Evolutionary conservation across 2,329 filamentous ascomycete species (phyloP).

Genomic region (Lachnellula occidentalis): DNA sequence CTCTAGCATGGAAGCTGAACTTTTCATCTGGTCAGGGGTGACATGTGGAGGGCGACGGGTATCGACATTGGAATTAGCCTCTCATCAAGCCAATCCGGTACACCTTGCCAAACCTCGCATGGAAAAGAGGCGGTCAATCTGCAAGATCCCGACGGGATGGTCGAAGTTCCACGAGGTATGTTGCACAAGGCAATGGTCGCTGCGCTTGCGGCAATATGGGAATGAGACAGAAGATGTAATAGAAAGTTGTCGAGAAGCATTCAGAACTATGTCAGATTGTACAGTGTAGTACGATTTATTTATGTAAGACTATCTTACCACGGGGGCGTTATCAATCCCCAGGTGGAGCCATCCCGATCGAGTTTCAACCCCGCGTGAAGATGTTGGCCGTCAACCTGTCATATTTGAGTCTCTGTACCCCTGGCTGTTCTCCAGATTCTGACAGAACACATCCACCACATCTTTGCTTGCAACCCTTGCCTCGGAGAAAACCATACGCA

Average conservation of each 20-base stretch:
- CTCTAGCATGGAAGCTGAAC: neutral
- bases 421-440: neutral
- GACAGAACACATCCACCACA: neutral
- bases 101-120: neutral
- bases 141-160: slow-evolving; percentile 8
- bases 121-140: neutral
- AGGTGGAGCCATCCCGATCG: neutral
- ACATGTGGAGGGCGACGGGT: neutral
- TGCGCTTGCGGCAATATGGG: neutral
- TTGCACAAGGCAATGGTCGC: neutral
- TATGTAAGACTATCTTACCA: neutral
- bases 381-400: neutral
- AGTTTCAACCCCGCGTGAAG: neutral
- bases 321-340: neutral
- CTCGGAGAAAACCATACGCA: neutral
- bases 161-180: neutral
- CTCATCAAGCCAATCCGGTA: neutral
- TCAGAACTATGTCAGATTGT: neutral
- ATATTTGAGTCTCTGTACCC: neutral
- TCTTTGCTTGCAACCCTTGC: too few species aligned
- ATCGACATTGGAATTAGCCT: neutral
- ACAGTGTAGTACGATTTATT: neutral
- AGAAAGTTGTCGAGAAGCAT: neutral
- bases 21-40: neutral
- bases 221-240: neutral